Evolutionary conservation across 148 eudicot genomes (phyloP).

Genomic region (Oxyria digyna): DNA sequence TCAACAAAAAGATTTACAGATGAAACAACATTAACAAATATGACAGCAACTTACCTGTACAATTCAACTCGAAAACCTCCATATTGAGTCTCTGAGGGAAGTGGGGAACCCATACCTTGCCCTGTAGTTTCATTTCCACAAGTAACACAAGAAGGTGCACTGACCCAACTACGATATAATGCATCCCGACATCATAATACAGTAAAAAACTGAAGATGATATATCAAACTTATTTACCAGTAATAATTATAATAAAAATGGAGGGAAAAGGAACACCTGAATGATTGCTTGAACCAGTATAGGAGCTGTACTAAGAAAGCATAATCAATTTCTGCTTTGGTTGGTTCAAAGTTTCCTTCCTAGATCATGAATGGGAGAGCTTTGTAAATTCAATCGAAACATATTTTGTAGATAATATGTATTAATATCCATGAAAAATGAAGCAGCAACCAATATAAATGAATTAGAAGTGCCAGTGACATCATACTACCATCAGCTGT

Average conservation of each 20-base stretch:
- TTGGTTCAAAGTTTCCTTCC: slow-evolving; percentile 83
- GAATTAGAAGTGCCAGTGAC: background rate
- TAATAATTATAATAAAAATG: background rate
- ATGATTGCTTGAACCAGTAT: slow-evolving; percentile 89
- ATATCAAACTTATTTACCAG: background rate
- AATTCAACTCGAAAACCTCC: slow-evolving; percentile 85
- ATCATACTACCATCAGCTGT: background rate
- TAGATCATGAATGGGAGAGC: slow-evolving; percentile 13
- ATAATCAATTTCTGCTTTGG: slow-evolving; percentile 61
- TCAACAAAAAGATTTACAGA: background rate
- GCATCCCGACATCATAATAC: background rate
- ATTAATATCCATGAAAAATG: background rate
- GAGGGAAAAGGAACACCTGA: slow-evolving; percentile 39
- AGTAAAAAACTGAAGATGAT: background rate
- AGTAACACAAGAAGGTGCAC: slow-evolving; percentile 73
- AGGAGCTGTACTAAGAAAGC: slow-evolving; percentile 83
- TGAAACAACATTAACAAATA: background rate
- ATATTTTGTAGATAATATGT: background rate
- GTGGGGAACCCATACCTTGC: slow-evolving; percentile 62
- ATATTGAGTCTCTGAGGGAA: slow-evolving; percentile 46
- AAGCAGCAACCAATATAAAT: background rate
- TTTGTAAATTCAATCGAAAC: background rate
- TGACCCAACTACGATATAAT: slow-evolving; percentile 58
- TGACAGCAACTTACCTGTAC: slow-evolving; percentile 47
- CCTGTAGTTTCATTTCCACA: slow-evolving; percentile 59